phyloP scores from a whole-genome alignment of 306 rosid genomes.

The Oxytropis ochrocephala region DNA sequence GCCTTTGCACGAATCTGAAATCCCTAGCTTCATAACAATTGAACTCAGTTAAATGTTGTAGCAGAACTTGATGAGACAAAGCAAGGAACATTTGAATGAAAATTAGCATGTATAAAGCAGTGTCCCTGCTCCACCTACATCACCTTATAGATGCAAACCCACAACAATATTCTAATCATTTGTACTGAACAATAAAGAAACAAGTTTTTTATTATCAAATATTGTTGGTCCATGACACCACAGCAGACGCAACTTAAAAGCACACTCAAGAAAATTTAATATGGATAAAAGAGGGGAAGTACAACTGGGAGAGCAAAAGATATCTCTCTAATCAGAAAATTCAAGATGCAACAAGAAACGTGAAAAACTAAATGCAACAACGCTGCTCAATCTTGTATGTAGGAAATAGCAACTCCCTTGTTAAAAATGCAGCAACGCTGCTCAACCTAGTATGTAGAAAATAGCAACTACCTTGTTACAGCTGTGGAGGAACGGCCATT shows the following conservation, averaged over 20 bases:
- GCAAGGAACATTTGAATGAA: background rate
- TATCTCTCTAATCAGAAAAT: background rate
- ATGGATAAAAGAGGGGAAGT: too few relatives aligned
- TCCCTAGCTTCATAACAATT: background rate
- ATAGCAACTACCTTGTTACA: background rate
- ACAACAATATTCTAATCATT: background rate
- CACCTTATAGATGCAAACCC: background rate
- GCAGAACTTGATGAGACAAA: background rate
- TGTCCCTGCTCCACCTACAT: background rate
- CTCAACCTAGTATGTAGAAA: background rate
- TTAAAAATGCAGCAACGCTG: background rate
- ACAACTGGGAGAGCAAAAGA: background rate
- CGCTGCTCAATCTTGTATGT: background rate
- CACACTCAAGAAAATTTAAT: too few relatives aligned
- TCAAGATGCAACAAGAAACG: background rate
- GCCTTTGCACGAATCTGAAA: slow-evolving; percentile 21
- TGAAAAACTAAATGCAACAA: background rate
- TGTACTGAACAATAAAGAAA: background rate
- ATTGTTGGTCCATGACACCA: background rate
- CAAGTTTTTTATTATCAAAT: background rate
- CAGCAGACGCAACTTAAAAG: background rate
- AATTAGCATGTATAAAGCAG: background rate
- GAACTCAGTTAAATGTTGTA: background rate
- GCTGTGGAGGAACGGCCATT: too few relatives aligned
- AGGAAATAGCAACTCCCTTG: background rate